Base-by-base conservation (phyloP, 2,329 filamentous ascomycete species). In the Calonectria hongkongensis region DNA sequence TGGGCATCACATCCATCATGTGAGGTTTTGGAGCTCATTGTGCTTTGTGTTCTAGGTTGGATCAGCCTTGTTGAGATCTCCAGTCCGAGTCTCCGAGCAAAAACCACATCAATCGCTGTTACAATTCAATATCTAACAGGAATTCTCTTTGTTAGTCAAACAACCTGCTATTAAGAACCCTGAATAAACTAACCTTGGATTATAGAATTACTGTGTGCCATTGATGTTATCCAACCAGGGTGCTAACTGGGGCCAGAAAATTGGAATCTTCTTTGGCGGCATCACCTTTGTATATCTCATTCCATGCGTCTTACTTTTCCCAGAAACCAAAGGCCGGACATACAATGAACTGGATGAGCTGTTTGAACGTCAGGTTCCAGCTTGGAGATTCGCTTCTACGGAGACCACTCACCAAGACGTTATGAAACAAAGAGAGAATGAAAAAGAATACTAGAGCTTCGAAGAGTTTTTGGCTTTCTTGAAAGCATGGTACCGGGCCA, bases 261-360 rank as follows among this genome's bases (percentile, higher is more conserved):
- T 73, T 12, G 71, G 71, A 18, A 27, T 73, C 16, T 78, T 73
- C 72, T 78, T 67, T 67, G 72, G 72, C 2, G 73, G 74, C 8
- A 68, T 75, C 36, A 75, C 76, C 0, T 51, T 74, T 25, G n/a
- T 77, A n/a, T 72, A 73, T 33, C 62, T 74, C 2, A 41, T 73
- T 8, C 70, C 70, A 7, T 47, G 36, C 15, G 16, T 79, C 4
- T 39, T 75, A 13, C 71, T 71, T 16, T 73, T 70, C 54, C 77
- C 76, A 3, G 76, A 79, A 56, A 75, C 73, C 15, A 78, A 78
- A 66, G 76, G 77, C n/a, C 65, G 77, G 4, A 78, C 77, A 10
- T 79, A 78, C 30, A 25, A 70, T 25, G 77, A 78, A 50, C 36
- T 79, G 3, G 76, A 78, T 47, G 76, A 79, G 60, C 68, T 79